Percentiles rank a stretch among this genome's conserved stretches.
Evolutionary conservation across 106 monocot species (phyloP).

Genomic region (Phalaenopsis equestris): DNA sequence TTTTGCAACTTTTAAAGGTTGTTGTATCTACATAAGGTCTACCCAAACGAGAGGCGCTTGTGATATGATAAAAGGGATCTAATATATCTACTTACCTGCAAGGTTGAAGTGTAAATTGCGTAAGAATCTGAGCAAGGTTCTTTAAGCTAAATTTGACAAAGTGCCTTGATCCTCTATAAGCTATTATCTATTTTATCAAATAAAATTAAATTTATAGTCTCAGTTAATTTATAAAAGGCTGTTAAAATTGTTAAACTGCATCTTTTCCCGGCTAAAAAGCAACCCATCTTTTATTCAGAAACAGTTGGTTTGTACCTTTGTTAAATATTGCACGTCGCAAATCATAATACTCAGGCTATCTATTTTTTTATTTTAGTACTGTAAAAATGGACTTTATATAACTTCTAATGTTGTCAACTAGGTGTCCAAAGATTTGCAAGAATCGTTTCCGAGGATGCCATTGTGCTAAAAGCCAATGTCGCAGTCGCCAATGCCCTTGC

Average conservation of each 20-base stretch:
- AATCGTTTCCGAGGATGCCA: conserved; percentile 94
- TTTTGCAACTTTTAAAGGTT: neutral
- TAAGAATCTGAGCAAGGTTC: neutral
- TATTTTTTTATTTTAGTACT: neutral
- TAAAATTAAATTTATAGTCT: neutral
- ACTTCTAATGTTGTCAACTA: conserved; percentile 15
- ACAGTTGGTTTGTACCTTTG: no score
- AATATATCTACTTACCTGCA: neutral
- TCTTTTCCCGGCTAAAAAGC: neutral
- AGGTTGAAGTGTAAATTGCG: neutral
- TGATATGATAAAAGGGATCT: neutral
- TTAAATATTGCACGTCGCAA: neutral
- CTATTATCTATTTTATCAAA: neutral
- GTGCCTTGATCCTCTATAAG: neutral
- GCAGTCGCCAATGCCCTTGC: conserved; percentile 97
- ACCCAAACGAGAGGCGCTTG: neutral
- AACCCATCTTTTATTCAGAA: no score
- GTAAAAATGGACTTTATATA: neutral
- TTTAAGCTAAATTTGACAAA: neutral
- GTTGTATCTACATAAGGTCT: neutral
- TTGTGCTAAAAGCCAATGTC: conserved; percentile 96
- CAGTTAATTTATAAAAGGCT: neutral
- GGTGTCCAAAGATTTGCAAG: conserved; percentile 93
- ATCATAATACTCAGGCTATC: neutral
- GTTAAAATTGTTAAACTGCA: neutral